phyloP scores from a whole-genome alignment of 2,329 filamentous ascomycete species.

The Aspergillus chevalieri region DNA sequence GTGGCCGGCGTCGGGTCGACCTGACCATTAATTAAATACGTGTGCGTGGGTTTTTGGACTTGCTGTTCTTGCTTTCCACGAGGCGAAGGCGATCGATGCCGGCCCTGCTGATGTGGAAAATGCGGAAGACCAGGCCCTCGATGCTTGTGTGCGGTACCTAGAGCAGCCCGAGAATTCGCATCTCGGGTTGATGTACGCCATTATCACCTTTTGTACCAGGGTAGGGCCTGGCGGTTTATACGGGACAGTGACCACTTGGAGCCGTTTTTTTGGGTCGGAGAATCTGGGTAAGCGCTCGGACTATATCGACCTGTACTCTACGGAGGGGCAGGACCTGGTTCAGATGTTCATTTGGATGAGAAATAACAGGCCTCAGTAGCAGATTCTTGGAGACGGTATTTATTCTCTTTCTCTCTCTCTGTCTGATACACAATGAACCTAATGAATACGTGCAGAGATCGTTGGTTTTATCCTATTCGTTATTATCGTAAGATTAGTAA shows the following conservation, averaged over 20 bases:
- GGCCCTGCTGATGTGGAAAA: background rate
- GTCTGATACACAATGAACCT: too few relatives aligned
- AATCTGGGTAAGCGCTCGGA: too few relatives aligned
- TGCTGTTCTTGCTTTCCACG: background rate
- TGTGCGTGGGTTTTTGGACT: background rate
- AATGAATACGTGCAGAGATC: too few relatives aligned
- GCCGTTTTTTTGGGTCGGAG: too few relatives aligned
- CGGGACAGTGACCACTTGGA: background rate
- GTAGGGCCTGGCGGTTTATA: background rate
- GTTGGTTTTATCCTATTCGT: too few relatives aligned
- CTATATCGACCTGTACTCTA: too few relatives aligned
- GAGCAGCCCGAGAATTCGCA: background rate
- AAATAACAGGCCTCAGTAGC: too few relatives aligned
- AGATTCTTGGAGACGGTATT: too few relatives aligned
- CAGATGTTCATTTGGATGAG: too few relatives aligned
- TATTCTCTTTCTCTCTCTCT: too few relatives aligned
- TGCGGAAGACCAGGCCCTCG: background rate
- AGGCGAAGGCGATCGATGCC: background rate
- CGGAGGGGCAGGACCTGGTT: too few relatives aligned
- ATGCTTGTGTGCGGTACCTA: constrained; percentile 2
- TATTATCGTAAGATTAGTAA: background rate
- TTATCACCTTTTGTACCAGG: constrained; percentile 3
- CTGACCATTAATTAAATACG: constrained; percentile 3
- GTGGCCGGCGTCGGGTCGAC: background rate
- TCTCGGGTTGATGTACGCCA: background rate